Percentiles rank a stretch among this genome's conserved stretches.
Conservation (phyloP, 2,329 filamentous ascomycete species). For the Hypoxylon sp. region DNA sequence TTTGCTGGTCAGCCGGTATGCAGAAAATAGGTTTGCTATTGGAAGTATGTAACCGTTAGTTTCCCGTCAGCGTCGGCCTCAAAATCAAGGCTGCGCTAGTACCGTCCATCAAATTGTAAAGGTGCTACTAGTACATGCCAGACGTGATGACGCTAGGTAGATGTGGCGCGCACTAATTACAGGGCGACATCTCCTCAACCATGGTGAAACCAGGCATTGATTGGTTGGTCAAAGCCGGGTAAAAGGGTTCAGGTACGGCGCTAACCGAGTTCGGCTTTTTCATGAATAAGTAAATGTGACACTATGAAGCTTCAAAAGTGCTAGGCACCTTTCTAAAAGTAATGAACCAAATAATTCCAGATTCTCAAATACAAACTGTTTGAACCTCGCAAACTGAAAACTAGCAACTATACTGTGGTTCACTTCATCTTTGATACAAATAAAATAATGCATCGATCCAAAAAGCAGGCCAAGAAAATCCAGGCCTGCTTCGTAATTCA, state of each 20-base stretch:
- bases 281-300: slow-evolving; percentile 40
- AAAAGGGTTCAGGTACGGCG: slow-evolving; percentile 10
- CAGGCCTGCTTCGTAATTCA: slow-evolving; percentile 23
- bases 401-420: slow-evolving; percentile 6
- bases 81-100: slow-evolving; percentile 13
- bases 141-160: slow-evolving; percentile 20
- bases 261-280: slow-evolving; percentile 35
- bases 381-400: slow-evolving; percentile 13
- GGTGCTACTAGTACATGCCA: background rate
- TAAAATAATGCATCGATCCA: slow-evolving; percentile 37
- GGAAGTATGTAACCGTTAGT: slow-evolving; percentile 14
- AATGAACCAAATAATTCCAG: slow-evolving; percentile 6
- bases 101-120: background rate
- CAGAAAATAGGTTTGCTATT: slow-evolving; percentile 3
- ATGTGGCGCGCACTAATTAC: background rate
- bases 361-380: slow-evolving; percentile 20
- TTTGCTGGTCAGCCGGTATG: background rate
- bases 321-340: slow-evolving; percentile 4
- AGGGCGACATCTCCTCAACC: slow-evolving; percentile 4
- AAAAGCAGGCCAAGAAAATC: slow-evolving; percentile 19
- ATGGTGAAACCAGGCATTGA: slow-evolving; percentile 6
- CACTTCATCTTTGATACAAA: slow-evolving; percentile 1
- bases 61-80: slow-evolving; percentile 11
- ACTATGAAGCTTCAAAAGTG: slow-evolving; percentile 38
- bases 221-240: slow-evolving; percentile 19